Evolutionary conservation across 768 basidiomycete genomes (phyloP), one percentile per base, ranked within the genome.

Genomic region (Brasilioporus rufonigricans): DNA sequence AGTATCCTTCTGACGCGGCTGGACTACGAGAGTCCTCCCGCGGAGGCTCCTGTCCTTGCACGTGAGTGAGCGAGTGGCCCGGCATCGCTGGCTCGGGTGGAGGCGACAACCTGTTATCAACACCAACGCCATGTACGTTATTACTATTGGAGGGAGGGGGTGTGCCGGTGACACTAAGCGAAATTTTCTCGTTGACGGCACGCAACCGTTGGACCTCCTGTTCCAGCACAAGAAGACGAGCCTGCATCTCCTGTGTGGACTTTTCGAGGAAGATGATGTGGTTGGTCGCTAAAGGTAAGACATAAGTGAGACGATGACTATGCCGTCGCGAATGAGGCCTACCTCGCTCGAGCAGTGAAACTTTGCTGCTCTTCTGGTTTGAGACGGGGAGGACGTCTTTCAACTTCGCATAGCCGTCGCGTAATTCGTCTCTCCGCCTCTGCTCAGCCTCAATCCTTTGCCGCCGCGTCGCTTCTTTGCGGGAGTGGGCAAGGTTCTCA

Each of bases 401-500:
- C 71, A 95, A 76, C 66, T 87, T 86, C 33, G 87, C 86, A 72
- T 94, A 95, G 26, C 91, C 92, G 65, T 95, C 92, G 57, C 93
- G 81, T 57, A 94, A 79, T 72, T 94, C 93, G 71, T 93, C 91
- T 60, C 93, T 80, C 54, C 93, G 79, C 43, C 91, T 78, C 75
- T 94, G 89, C 71, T 93, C 90, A n/a, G 90, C 91, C 74, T 93
- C 89, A 53, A 93, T 92, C 50, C 91, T 79, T 71, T 92, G 90
- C 65, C 84, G 78, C 31, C 91, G 77, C 10, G 91, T 93, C 21
- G 89, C 89, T 74, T 93, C 90, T 68, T 92, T 93, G 65, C 90
- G 77, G 11, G 85, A 82, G 69, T 85, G 81, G 7, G 89, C 90
- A 52, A 91, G 77, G 58, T 83, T 85, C 69, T 91, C 86, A 35